Percentiles rank a stretch among this genome's conserved stretches.
Conservation (phyloP, 2,329 filamentous ascomycete species). For the Cordyceps javanica region DNA sequence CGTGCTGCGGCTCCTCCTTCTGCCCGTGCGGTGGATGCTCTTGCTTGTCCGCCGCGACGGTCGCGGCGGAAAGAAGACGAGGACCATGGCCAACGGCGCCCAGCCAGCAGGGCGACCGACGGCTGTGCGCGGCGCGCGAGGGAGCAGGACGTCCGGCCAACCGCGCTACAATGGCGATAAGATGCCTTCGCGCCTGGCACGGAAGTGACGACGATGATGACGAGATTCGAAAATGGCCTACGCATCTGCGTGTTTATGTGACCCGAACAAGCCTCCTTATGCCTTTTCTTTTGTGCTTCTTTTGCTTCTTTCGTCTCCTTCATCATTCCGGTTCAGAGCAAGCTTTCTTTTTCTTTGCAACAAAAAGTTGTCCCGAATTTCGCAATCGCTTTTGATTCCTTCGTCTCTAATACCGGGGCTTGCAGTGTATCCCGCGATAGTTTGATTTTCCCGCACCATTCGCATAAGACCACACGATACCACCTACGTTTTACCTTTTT, state of each 20-base stretch:
- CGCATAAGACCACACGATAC: constrained; percentile 2
- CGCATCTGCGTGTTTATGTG: not conserved
- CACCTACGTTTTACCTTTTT: not conserved
- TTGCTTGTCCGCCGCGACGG: constrained; percentile 24
- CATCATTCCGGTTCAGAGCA: not conserved
- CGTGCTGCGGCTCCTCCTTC: constrained; percentile 31
- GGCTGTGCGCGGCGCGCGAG: not conserved
- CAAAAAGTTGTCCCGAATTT: too few species aligned
- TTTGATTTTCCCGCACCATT: not conserved
- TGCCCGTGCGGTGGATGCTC: constrained; percentile 33
- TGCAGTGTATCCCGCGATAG: not conserved
- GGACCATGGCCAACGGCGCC: constrained; percentile 14
- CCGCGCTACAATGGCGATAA: constrained; percentile 30
- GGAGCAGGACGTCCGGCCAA: constrained; percentile 18
- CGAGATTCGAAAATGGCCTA: too few species aligned
- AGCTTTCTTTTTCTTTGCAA: too few species aligned
- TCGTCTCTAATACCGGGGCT: not conserved
- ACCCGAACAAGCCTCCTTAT: not conserved
- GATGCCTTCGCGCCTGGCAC: constrained; percentile 20
- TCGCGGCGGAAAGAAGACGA: constrained; percentile 19
- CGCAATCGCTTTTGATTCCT: too few species aligned
- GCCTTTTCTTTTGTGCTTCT: not conserved
- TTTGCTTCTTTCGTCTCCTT: too few species aligned
- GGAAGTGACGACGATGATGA: constrained; percentile 1
- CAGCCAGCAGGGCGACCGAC: constrained; percentile 3